Conservation (phyloP, 192 early-diverging fungal species). For the Coemansia sp. region DNA sequence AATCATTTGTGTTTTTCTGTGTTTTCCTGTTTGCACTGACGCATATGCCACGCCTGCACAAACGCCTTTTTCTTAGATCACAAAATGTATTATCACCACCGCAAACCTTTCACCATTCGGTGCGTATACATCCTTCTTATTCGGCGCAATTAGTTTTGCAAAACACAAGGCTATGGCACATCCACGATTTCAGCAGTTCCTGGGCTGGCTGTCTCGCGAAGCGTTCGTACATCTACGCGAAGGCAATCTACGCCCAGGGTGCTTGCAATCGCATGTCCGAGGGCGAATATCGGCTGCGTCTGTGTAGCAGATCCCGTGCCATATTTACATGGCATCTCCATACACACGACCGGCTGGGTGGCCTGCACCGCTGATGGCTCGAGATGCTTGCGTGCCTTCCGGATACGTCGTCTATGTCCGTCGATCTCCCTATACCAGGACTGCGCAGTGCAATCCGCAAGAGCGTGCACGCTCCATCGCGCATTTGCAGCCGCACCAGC, state of each 20-base stretch:
- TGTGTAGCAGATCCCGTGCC: neutral
- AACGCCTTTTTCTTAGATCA: too few species aligned
- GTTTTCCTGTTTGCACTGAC: too few species aligned
- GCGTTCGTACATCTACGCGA: slow-evolving; percentile 15
- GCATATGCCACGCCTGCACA: too few species aligned
- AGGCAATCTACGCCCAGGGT: neutral
- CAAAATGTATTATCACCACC: too few species aligned
- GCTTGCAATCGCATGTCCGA: slow-evolving; percentile 16
- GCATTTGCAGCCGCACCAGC: neutral
- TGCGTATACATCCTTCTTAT: too few species aligned
- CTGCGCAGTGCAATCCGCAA: slow-evolving; percentile 19
- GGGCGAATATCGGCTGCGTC: slow-evolving; percentile 17
- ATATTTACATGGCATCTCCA: neutral
- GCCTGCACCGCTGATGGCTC: slow-evolving; percentile 18
- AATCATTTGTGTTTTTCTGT: too few species aligned
- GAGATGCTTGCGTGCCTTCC: neutral
- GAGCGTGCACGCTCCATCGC: slow-evolving; percentile 22
- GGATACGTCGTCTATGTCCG: slow-evolving; percentile 17
- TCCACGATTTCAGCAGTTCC: slow-evolving; percentile 5
- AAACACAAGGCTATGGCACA: neutral
- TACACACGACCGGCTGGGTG: slow-evolving; percentile 30
- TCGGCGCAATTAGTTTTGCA: too few species aligned
- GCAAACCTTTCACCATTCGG: too few species aligned
- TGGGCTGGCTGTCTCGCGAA: neutral
- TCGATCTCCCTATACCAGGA: slow-evolving; percentile 11